These are phyloP conservation scores for Fusarium transvaalense DNA, from an alignment of 2,329 filamentous ascomycete species.

Conservation along the genomic window DNA sequence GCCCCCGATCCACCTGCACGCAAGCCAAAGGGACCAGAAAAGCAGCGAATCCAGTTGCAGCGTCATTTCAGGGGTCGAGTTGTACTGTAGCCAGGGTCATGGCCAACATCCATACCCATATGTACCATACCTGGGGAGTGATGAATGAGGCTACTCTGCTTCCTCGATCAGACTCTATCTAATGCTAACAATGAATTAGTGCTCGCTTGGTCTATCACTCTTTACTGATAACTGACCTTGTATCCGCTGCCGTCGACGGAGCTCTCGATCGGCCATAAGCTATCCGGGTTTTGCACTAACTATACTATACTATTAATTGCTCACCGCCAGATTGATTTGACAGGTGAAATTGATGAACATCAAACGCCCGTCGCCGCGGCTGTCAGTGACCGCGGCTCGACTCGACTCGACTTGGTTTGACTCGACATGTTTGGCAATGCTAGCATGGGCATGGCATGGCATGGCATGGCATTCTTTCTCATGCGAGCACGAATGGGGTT, in stretches of 20 bases:
- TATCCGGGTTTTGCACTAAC: constrained; percentile 26
- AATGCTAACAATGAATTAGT: constrained; percentile 22
- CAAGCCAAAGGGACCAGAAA: constrained; percentile 39
- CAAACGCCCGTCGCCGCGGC: constrained; percentile 43
- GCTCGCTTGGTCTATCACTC: constrained; percentile 25
- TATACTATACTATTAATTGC: constrained; percentile 13
- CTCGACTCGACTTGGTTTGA: neutral
- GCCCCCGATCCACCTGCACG: constrained; percentile 45
- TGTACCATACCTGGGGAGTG: constrained; percentile 27
- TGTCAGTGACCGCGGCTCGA: constrained; percentile 19
- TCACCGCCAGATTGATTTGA: constrained; percentile 47
- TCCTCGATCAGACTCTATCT: constrained; percentile 26
- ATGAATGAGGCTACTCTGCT: constrained; percentile 37
- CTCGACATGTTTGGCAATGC: constrained; percentile 24
- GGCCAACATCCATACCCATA: constrained; percentile 38
- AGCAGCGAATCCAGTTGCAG: constrained; percentile 37
- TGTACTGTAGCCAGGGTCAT: constrained; percentile 33
- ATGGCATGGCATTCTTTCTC: constrained; percentile 18
- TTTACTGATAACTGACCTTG: constrained; percentile 16
- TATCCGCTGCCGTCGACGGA: constrained; percentile 36
- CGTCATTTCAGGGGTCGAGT: constrained; percentile 29
- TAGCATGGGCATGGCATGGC: constrained; percentile 25
- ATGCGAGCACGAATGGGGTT: constrained; percentile 48
- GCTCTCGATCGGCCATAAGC: constrained; percentile 38
- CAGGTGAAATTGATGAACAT: constrained; percentile 37